Base-by-base conservation (phyloP, 2,329 filamentous ascomycete genomes). In the Pseudocercospora fuligena region DNA sequence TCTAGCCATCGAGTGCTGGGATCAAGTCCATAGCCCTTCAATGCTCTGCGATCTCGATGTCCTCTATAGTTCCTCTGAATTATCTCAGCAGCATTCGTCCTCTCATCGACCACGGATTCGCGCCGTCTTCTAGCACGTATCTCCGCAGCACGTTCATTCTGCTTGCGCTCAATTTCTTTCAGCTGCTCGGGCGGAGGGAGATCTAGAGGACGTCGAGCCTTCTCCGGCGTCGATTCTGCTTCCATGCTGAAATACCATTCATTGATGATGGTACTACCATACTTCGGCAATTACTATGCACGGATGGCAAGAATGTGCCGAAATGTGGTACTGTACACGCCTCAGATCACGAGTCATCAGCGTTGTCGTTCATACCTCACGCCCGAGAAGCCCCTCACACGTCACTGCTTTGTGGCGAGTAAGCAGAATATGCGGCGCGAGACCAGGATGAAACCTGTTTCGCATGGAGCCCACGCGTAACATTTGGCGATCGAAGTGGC, bases 1-100 rank as follows among this genome's bases (percentile, higher is more conserved):
- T 92, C 88, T 11, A 87, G 81, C 90, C 91, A 94, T 73, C 91
- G 83, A 31, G 89, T 88, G 31, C 84, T 87, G n/a, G 91, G 86
- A 77, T 91, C 86, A 36, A 96, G 77, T 1, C 86, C 86, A 70
- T 90, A 82, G 0, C 92, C 92, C 47, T 86, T 78, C 72, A 95
- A 82, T 77, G 92, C 89, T 57, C 92, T 82, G 51, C 92, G 86
- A 58, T 87, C 85, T 62, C 91, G 86, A 78, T 96, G 92, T 5
- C 92, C 92, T 36, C 93, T 86, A 76, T 93, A 96, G 27, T 89
- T 90, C 71, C 89, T 88, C 73, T 79, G 78, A 23, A 79, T 79
- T 61, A 78, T 61, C 66, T 73, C 64, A 6, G 77, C 78, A 25
- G 78, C 77, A 47, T 72, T 66, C 16, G 60, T 59, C 47, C 63